Conservation (phyloP, 768 basidiomycete species). For the Calocybe gangraenosa region DNA sequence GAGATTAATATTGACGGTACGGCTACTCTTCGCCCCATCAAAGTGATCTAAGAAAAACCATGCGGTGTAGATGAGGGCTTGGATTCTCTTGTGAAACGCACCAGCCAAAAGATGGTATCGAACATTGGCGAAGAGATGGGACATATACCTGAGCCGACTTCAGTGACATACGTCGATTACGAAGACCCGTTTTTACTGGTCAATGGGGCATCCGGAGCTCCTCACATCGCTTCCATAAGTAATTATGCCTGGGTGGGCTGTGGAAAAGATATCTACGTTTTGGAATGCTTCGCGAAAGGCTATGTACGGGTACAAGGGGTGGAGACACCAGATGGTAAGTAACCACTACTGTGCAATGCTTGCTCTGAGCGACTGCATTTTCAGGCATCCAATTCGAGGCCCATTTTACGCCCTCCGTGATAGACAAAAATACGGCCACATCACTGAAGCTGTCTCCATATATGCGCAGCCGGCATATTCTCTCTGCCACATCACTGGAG, state of each 20-base stretch:
- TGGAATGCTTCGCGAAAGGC: conserved; percentile 73
- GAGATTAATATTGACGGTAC: conserved; percentile 60
- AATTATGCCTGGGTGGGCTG: conserved; percentile 77
- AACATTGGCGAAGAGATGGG: conserved; percentile 16
- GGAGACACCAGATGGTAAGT: conserved; percentile 30
- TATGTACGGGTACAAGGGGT: conserved; percentile 57
- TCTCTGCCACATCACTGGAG: conserved; percentile 48
- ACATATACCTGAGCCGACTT: conserved; percentile 49
- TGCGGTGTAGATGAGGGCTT: conserved; percentile 43
- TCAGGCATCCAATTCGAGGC: conserved; percentile 38
- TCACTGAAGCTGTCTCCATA: conserved; percentile 50
- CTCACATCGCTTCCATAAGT: conserved; percentile 53
- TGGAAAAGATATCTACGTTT: conserved; percentile 63
- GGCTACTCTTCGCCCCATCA: conserved; percentile 7
- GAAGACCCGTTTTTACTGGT: conserved; percentile 68
- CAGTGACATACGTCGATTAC: conserved; percentile 72
- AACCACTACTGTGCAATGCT: not conserved
- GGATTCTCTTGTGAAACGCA: conserved; percentile 42
- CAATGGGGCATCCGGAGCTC: conserved; percentile 43
- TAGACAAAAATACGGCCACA: conserved; percentile 40
- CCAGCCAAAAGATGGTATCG: conserved; percentile 18
- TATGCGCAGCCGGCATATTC: conserved; percentile 45
- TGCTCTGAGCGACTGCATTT: not conserved
- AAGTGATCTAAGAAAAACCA: no score
- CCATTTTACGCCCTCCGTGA: conserved; percentile 48